A percentile compares a stretch with the other conserved stretches of the same genome.
phyloP scores from a whole-genome alignment of 164 flowering plant genomes.

The Vitis labrusca region DNA sequence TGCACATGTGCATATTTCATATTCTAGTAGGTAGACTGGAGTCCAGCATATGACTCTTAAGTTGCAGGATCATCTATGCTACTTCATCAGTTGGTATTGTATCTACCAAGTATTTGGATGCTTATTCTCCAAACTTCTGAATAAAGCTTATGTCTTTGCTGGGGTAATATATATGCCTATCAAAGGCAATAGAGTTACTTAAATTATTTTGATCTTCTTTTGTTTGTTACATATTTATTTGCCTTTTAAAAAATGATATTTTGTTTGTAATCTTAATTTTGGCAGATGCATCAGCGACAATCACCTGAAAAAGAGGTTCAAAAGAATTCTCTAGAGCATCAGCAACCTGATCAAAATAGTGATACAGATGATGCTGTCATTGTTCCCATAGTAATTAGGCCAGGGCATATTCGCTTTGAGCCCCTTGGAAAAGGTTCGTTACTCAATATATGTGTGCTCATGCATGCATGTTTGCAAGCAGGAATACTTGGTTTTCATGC shows the following conservation, averaged over 20 bases:
- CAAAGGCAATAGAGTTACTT: no score
- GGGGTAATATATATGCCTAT: no score
- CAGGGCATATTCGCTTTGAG: constrained; percentile 93
- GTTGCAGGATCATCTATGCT: no score
- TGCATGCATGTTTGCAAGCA: neutral
- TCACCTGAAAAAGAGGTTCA: constrained; percentile 11
- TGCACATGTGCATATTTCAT: no score
- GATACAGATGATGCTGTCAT: constrained; percentile 45
- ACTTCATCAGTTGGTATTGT: neutral
- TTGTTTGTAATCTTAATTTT: neutral
- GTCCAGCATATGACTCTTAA: no score
- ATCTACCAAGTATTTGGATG: neutral
- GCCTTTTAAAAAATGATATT: neutral
- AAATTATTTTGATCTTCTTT: neutral
- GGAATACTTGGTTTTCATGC: neutral
- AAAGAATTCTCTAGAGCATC: constrained; percentile 17
- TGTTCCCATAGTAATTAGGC: constrained; percentile 77
- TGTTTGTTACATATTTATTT: neutral
- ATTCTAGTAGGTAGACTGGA: no score
- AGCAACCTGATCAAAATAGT: constrained; percentile 28
- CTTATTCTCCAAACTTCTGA: no score
- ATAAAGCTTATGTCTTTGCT: no score
- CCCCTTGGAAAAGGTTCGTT: constrained; percentile 50
- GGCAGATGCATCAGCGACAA: constrained; percentile 38
- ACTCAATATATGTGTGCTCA: constrained; percentile 1